Base-by-base conservation (phyloP, 495 filamentous ascomycete genomes). In the Annulohypoxylon bovei region DNA sequence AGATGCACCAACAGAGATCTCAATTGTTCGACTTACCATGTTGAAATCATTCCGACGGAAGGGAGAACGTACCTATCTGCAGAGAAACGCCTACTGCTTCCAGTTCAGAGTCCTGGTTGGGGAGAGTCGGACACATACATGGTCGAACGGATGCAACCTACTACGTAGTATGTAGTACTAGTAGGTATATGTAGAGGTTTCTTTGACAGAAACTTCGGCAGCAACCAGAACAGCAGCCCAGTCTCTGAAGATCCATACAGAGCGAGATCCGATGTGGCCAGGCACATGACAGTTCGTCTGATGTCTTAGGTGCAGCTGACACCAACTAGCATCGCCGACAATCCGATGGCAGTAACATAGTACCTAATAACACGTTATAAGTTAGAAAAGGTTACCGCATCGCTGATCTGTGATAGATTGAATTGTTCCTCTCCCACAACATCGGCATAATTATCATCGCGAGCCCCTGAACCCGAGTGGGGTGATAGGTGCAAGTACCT, bases 231-330 rank as follows among this genome's bases (percentile, higher is more conserved):
- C 12, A 14, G 11, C 39, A 32, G 44, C 7, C 16, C 68, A 27
- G 20, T 27, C 27, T 54, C 14, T 39, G 42, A 59, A 53, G 18
- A 27, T 33, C 30, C 16, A 65, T 39, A 18, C 32, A 35, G 46
- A 42, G 35, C 42, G 58, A 62, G 30, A 7, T 1, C 44, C 40
- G 40, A 22, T 4, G 22, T 28, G 12, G 28, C 27, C 30, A 50
- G 57, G 23, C 18, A 52, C 27, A n/a, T 32, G 33, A 39, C 16
- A n/a, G 33, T 35, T 42, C 22, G 16, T 56, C 47, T 7, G 22
- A 66, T 71, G 58, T 71, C 53, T 67, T 71, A 63, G 47, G 58
- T 55, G 68, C 63, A 59, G 6, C 57, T 12, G n/a, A 28, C 56
- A 67, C 28, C 11, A 47, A 23, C 8, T 32, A 52, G 57, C 62